Evolutionary conservation across 495 filamentous ascomycete genomes (phyloP).

Genomic region (Aspergillus campestris): DNA sequence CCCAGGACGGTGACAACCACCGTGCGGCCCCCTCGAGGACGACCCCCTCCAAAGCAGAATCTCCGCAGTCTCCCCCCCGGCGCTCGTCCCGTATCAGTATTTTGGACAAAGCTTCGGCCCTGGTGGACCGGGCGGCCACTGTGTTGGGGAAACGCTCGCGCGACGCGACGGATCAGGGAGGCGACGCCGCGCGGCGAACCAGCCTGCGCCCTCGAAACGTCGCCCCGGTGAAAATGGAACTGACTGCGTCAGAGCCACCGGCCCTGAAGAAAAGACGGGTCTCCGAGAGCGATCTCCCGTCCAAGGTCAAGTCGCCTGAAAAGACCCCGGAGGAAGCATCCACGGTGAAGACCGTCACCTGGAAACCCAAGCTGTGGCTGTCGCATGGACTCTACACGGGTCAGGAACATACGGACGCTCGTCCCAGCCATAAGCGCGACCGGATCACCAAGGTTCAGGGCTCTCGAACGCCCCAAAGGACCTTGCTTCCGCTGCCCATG

Average conservation of each 20-base stretch:
- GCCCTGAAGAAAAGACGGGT: conserved; percentile 41
- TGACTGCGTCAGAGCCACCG: conserved; percentile 19
- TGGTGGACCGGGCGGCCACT: conserved; percentile 34
- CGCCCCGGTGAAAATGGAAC: conserved; percentile 24
- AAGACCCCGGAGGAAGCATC: conserved; percentile 24
- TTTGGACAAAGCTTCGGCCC: conserved; percentile 34
- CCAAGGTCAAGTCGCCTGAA: conserved; percentile 34
- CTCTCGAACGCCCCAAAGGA: conserved; percentile 26
- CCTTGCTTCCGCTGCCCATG: conserved; percentile 58
- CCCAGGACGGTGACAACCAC: conserved; percentile 31
- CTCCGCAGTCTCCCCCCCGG: conserved; percentile 1
- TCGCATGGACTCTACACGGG: conserved; percentile 83
- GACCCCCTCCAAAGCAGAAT: neutral
- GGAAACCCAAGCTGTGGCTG: conserved; percentile 60
- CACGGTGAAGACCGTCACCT: conserved; percentile 28
- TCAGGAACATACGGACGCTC: conserved; percentile 60
- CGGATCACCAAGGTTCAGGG: conserved; percentile 41
- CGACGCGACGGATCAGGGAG: conserved; percentile 33
- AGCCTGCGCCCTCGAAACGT: conserved; percentile 33
- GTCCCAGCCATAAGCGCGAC: conserved; percentile 54
- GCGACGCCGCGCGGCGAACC: conserved; percentile 31
- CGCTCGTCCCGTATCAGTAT: conserved; percentile 30
- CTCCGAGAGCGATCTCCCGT: conserved; percentile 37
- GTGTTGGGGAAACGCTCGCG: conserved; percentile 50
- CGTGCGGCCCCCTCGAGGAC: conserved; percentile 5